Base-by-base conservation (phyloP, 345 rosid genomes). In the Zanthoxylum bungeanum region DNA sequence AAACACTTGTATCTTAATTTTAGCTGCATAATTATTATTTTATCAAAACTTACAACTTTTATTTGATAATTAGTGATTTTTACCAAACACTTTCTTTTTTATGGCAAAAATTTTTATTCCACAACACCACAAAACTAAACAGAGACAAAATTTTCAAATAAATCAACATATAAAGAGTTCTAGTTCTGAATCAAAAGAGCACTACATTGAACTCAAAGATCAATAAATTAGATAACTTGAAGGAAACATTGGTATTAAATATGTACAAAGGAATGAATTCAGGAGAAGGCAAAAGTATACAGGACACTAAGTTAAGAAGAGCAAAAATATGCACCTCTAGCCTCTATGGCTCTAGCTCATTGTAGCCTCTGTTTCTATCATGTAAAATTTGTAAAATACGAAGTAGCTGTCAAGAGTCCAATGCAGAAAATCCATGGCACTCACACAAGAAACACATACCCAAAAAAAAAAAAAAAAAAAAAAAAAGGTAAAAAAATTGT, bases 361-460 rank as follows among this genome's bases (percentile, higher is more conserved):
- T 49, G 37, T 4, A 64, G 40, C 62, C 51, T 69, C 37, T 31
- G 77, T 49, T 70, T 58, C 61, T 60, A 14, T 50, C 39, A 16
- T 44, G 64, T 52, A 73, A 73, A 17, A 30, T 36, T 46, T 56
- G 33, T n/a, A n/a, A 19, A 57, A 63, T 64, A 65, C 19, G 42
- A 56, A 25, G 58, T 34, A 51, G 65, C 64, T 47, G 74, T 68
- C 46, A 63, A 10, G 42, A 72, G 67, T 16, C 62, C 49, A 40
- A 46, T 51, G 57, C 59, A 52, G 22, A 44, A 37, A 77, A 78
- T 60, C 52, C 39, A 70, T 28, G 78, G 51, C 76, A 42, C 58
- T 64, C 64, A n/a, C 46, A 31, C 39, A 21, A 64, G 40, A 70
- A 64, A 59, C 63, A 28, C 66, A 55, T 34, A 64, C 66, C 46